Conservation (phyloP, 2,329 filamentous ascomycete genomes). For the Lomentospora prolificans region DNA sequence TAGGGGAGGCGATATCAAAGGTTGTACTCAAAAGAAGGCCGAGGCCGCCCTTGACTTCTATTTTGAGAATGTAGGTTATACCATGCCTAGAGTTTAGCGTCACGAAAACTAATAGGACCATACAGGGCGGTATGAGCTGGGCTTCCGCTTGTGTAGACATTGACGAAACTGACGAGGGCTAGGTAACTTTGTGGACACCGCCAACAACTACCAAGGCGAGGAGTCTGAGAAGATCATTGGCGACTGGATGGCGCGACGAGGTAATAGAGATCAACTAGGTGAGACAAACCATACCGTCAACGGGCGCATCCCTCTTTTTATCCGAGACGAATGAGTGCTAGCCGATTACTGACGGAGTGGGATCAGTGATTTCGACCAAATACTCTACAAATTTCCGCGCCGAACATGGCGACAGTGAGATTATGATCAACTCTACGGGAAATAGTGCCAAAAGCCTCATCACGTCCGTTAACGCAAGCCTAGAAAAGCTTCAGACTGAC, state of each 20-base stretch:
- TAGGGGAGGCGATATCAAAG: conserved; percentile 49
- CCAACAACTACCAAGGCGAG: conserved; percentile 56
- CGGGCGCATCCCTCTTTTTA: conserved; percentile 2
- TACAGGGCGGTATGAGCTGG: not conserved
- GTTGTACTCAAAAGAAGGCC: conserved; percentile 50
- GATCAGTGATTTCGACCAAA: conserved; percentile 57
- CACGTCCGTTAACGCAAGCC: conserved; percentile 42
- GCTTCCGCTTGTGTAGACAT: not conserved
- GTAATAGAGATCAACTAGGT: conserved; percentile 57
- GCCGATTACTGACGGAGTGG: not conserved
- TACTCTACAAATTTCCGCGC: conserved; percentile 49
- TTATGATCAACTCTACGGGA: conserved; percentile 44
- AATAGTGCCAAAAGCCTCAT: conserved; percentile 54
- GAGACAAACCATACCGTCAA: conserved; percentile 13
- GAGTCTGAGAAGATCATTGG: conserved; percentile 59
- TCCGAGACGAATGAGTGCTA: not conserved
- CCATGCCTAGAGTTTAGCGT: not conserved
- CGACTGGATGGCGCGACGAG: conserved; percentile 57
- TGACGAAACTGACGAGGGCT: conserved; percentile 16
- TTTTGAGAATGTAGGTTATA: conserved; percentile 37
- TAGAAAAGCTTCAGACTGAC: conserved; percentile 53
- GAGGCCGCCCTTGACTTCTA: conserved; percentile 59
- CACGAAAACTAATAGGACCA: not conserved
- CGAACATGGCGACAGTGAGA: conserved; percentile 27
- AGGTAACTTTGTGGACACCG: conserved; percentile 66